These are phyloP conservation scores for Pythium sp. DNA, from an alignment of 352 stramenopile species.

Conservation along the genomic window DNA sequence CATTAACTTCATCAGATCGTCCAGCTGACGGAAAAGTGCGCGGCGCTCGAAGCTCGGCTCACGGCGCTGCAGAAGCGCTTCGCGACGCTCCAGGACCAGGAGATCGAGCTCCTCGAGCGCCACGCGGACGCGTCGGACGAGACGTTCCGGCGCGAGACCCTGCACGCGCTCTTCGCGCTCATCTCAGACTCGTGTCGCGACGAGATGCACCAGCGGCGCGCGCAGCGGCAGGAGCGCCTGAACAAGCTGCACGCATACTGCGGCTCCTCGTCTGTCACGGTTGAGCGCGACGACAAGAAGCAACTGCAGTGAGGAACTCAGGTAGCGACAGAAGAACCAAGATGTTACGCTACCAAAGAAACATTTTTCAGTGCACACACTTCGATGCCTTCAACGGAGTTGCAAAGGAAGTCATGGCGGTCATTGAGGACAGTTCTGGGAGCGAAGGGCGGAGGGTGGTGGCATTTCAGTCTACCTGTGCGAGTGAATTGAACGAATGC, in stretches of 20 bases:
- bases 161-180: conserved; percentile 27
- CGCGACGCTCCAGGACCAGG: conserved; percentile 22
- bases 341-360: neutral
- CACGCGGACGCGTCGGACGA: conserved; percentile 22
- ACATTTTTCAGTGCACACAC: neutral
- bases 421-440: too few relatives aligned
- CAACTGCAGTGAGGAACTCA: conserved; percentile 8
- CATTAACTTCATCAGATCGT: conserved; percentile 22
- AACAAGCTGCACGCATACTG: conserved; percentile 56
- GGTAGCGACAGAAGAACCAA: neutral
- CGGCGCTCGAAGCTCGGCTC: conserved; percentile 37
- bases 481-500: too few relatives aligned
- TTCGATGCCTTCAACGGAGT: conserved; percentile 11
- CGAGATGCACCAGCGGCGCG: conserved; percentile 27
- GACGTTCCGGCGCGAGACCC: conserved; percentile 16
- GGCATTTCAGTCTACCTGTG: too few relatives aligned
- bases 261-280: conserved; percentile 57
- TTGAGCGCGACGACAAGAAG: conserved; percentile 41
- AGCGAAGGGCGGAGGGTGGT: too few relatives aligned
- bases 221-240: conserved; percentile 28
- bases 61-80: conserved; percentile 27
- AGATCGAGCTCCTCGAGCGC: conserved; percentile 42
- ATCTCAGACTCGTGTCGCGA: conserved; percentile 27
- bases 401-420: too few relatives aligned
- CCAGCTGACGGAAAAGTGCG: conserved; percentile 43